Base-by-base conservation (phyloP, 306 rosid genomes). In the Hippophae rhamnoides region DNA sequence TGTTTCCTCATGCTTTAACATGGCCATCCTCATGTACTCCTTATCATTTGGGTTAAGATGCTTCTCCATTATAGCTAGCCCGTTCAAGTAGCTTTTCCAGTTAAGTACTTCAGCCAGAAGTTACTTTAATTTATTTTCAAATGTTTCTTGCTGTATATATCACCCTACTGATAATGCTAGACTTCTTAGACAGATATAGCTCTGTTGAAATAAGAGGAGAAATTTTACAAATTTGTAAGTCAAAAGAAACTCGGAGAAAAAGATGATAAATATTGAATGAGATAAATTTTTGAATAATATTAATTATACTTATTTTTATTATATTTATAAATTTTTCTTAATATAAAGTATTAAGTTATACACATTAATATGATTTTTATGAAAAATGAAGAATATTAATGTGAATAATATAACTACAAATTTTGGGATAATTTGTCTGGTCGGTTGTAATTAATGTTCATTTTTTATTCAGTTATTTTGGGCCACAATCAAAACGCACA, bases 1-100 rank as follows among this genome's bases (percentile, higher is more conserved):
- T 50, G 78, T 86, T 72, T 78, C 88, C 79, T 89, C 86, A 12
- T 89, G 95, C 68, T 79, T 82, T 59, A 82, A 53, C 82, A 89
- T 86, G 69, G 88, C 87, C 78, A 82, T 76, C 72, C 74, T 82
- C 93, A 86, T 80, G 74, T 13, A 72, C 69, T 89, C 94, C 76
- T 70, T 89, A 49, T 89, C 84, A 66, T 69, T 60, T 46, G 88
- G 82, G 66, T 75, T 70, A 9, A 78, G 75, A 74, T 58, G 69
- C 76, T 80, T 84, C 81, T 93, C 99, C 99, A 88, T 90, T 56
- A 49, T 61, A 63, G 68, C 68, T 62, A 26, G 25, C 40, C 69
- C 18, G 46, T n/a, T 12, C 18, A 7, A 62, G 44, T 13, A 43
- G 7, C 5, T 12, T 48, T 11, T 49, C 14, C 13, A 49, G 14